Base-by-base conservation (phyloP, 768 basidiomycete species). In the Amanita fuliginea region DNA sequence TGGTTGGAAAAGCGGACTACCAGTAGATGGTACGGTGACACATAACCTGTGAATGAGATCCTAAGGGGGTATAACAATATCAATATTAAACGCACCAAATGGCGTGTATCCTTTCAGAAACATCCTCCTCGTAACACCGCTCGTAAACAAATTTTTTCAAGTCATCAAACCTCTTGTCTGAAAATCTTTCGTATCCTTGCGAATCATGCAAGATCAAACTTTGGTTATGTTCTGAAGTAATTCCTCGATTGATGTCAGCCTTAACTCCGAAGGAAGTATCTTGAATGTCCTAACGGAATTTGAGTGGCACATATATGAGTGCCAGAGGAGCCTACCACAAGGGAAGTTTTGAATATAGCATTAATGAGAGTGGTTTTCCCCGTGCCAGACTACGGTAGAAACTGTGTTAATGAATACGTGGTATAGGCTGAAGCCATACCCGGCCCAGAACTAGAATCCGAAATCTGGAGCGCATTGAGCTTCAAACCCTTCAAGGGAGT, bases 121-220 rank as follows among this genome's bases (percentile, higher is more conserved):
- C 10, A 2, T 18, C 10, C 10, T 26, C 22, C 22, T 42, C 10
- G 10, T 6, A 22, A 26, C 9, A 11, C 6, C 21, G 40, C 21
- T 26, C 57, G 55, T 8, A 63, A 11, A 42, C 19, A n/a, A 42
- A 42, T 1, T 42, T 13, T 22, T 42, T 6, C 40, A 42, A 22
- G 2, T 11, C 6, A n/a, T 21, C 21, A 53, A 56, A 57, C 16
- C 30, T 56, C 60, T 13, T 28, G 30, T 4, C 6, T 24, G n/a
- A n/a, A n/a, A n/a, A n/a, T 2, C 26, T 26, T 4, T 64, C 64
- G 47, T 62, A 66, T 9, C 64, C 64, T 46, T 53, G 41, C 22
- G 58, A 60, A 45, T 66, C 64, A 49, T 66, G 64, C 5, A 66
- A 49, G 7, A 65, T 53, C 42, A 66, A 60, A 18, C 53, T 57